These are phyloP conservation scores for Cladorrhinum sp. DNA, from an alignment of 2,329 filamentous ascomycete genomes.

Conservation along the genomic window DNA sequence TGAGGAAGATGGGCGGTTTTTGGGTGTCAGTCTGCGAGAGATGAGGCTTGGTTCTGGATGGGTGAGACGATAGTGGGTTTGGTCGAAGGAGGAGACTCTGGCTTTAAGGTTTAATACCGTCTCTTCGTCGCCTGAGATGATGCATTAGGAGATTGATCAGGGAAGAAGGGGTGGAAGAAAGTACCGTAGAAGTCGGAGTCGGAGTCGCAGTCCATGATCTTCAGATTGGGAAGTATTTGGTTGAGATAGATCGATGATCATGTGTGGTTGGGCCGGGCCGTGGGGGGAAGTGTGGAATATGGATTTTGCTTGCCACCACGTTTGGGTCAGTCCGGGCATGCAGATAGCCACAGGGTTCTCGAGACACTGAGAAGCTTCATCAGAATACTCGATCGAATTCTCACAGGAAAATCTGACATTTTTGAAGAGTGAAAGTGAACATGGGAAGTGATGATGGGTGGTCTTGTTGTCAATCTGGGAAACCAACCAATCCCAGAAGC, in stretches of 20 bases:
- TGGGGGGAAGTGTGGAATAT: no score
- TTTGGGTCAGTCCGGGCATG: not conserved
- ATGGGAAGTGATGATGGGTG: not conserved
- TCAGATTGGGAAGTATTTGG: no score
- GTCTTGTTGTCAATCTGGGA: not conserved
- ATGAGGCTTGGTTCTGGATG: constrained; percentile 16
- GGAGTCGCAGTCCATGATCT: constrained; percentile 50
- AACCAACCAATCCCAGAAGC: constrained; percentile 15
- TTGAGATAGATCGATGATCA: no score
- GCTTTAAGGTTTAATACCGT: constrained; percentile 46
- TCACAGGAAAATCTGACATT: not conserved
- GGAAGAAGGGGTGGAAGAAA: not conserved
- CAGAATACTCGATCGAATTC: not conserved
- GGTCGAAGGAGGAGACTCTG: constrained; percentile 51
- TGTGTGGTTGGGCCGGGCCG: no score
- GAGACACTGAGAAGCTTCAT: not conserved
- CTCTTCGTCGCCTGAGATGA: constrained; percentile 51
- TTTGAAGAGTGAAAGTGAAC: constrained; percentile 1
- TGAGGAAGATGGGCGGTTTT: constrained; percentile 1
- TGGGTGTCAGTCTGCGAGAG: constrained; percentile 1
- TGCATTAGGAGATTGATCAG: constrained; percentile 8
- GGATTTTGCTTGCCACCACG: no score
- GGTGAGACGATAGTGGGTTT: constrained; percentile 46
- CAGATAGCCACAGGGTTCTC: not conserved
- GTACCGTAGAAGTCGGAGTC: constrained; percentile 52